Evolutionary conservation across 164 flowering plant species (phyloP).

Genomic region (Aristolochia californica): DNA sequence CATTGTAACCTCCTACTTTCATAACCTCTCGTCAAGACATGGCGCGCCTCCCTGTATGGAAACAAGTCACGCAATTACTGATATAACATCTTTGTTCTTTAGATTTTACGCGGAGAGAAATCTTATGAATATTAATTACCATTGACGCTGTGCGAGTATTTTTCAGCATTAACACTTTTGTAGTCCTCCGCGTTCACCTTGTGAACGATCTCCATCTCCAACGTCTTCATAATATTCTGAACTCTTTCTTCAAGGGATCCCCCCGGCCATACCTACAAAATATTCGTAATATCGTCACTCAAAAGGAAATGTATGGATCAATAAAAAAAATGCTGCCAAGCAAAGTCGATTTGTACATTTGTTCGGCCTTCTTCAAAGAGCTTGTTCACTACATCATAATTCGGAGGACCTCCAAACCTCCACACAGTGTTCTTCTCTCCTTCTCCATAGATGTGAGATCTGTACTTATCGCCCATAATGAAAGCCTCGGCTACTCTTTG

Average conservation of each 20-base stretch:
- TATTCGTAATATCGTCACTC: neutral
- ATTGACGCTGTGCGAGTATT: slow-evolving; percentile 34
- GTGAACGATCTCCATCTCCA: slow-evolving; percentile 83
- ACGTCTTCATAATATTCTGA: slow-evolving; percentile 60
- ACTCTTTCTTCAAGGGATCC: slow-evolving; percentile 62
- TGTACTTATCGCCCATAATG: slow-evolving; percentile 41
- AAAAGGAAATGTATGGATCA: neutral
- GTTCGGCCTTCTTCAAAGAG: slow-evolving; percentile 77
- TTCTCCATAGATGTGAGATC: slow-evolving; percentile 41
- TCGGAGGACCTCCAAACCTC: slow-evolving; percentile 75
- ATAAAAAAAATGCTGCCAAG: no score
- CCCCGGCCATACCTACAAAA: slow-evolving; percentile 58
- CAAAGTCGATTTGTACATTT: slow-evolving; percentile 36
- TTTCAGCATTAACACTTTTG: slow-evolving; percentile 32
- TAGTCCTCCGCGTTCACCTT: slow-evolving; percentile 30
- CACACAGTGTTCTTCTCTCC: slow-evolving; percentile 35
- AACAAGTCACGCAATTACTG: neutral
- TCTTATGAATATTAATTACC: slow-evolving; percentile 24
- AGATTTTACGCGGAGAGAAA: no score
- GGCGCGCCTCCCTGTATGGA: slow-evolving; percentile 32
- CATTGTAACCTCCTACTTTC: slow-evolving; percentile 50
- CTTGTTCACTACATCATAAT: slow-evolving; percentile 42
- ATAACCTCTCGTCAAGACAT: slow-evolving; percentile 17
- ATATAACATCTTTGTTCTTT: no score
- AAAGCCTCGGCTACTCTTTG: no score